Evolutionary conservation across 140 eudicot genomes (phyloP).

Genomic region (Anethum foeniculum): DNA sequence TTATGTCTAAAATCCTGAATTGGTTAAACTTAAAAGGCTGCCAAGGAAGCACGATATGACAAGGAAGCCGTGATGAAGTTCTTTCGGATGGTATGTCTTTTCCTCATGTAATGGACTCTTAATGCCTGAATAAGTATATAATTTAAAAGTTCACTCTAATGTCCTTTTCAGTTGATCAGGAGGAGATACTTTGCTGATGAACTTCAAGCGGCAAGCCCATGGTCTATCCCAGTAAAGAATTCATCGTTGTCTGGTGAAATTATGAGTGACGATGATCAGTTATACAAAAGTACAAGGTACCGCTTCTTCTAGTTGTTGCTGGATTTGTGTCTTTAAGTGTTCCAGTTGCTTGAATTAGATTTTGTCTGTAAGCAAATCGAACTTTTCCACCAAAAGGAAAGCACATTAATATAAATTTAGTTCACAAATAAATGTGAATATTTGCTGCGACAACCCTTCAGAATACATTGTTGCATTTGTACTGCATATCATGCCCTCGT

Average conservation of each 20-base stretch:
- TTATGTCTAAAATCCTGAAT: not conserved
- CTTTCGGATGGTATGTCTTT: slow-evolving; percentile 58
- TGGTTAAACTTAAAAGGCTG: slow-evolving; percentile 49
- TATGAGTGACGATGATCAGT: slow-evolving; percentile 56
- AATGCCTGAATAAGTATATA: not conserved
- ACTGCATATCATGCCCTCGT: not conserved
- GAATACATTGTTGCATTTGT: not conserved
- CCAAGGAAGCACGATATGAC: slow-evolving; percentile 89
- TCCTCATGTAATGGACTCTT: not conserved
- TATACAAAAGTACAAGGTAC: slow-evolving; percentile 51
- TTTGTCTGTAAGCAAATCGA: not conserved
- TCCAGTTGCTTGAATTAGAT: not conserved
- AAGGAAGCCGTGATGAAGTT: slow-evolving; percentile 93
- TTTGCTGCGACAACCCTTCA: not conserved
- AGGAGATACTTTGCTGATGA: slow-evolving; percentile 95
- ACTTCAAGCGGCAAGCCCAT: slow-evolving; percentile 55
- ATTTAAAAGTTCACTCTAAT: slow-evolving; percentile 7
- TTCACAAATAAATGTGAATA: not conserved
- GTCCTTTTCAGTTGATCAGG: slow-evolving; percentile 69
- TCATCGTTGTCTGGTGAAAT: slow-evolving; percentile 45
- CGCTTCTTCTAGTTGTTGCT: not conserved
- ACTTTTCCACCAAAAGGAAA: not conserved
- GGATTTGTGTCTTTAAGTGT: not conserved
- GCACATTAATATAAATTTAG: not conserved
- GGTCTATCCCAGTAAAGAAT: slow-evolving; percentile 61